phyloP scores from a whole-genome alignment of 441 rosid genomes.

The Biscutella laevigata region DNA sequence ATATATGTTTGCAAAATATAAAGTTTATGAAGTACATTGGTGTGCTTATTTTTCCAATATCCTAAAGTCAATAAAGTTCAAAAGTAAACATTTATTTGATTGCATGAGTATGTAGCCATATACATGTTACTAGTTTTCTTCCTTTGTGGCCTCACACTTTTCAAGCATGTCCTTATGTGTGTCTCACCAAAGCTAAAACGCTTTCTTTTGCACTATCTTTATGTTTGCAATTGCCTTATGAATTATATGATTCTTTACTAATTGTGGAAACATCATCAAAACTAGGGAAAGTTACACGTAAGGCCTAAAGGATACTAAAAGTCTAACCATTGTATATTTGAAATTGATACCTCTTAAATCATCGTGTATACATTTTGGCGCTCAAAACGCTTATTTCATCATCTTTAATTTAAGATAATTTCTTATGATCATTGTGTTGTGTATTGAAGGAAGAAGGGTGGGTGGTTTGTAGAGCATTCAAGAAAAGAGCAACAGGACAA shows the following conservation, averaged over 20 bases:
- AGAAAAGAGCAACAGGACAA: constrained; percentile 48
- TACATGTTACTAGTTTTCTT: background rate
- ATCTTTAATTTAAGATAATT: too few relatives aligned
- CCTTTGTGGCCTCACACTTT: constrained; percentile 18
- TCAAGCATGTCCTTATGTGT: constrained; percentile 14
- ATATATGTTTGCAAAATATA: background rate
- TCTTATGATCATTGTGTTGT: constrained; percentile 2
- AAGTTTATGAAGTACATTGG: background rate
- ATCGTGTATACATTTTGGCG: too few relatives aligned
- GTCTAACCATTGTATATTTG: too few relatives aligned
- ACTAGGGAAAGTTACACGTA: background rate
- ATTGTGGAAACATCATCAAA: background rate
- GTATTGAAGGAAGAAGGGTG: constrained; percentile 79
- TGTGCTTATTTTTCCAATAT: background rate
- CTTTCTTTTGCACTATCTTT: background rate
- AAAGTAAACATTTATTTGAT: constrained; percentile 5
- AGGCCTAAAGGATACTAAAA: too few relatives aligned
- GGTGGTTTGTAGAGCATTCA: constrained; percentile 91
- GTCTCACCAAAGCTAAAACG: background rate
- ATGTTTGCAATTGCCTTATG: constrained; percentile 2
- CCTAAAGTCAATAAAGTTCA: constrained; percentile 10
- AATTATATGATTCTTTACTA: background rate
- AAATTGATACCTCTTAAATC: too few relatives aligned
- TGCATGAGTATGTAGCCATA: constrained; percentile 10
- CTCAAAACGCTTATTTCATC: too few relatives aligned